Evolutionary conservation across 1,284 basidiomycete species (phyloP).

Genomic region (Entoloma clypeatum): DNA sequence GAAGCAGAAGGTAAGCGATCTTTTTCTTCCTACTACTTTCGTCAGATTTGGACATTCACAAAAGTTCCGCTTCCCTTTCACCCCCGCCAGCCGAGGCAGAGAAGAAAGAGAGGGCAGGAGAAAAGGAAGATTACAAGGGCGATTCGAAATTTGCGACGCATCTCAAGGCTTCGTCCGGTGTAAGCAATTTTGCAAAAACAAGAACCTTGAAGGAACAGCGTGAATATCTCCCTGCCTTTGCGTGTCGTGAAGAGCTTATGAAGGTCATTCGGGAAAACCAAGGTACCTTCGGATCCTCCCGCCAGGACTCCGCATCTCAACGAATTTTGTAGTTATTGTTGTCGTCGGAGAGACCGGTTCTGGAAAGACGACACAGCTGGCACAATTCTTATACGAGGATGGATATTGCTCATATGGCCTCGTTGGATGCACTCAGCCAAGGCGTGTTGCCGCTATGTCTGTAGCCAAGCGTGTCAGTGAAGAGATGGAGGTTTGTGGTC

Average conservation of each 20-base stretch:
- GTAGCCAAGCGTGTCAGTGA: constrained; percentile 99
- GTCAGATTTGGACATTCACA: constrained; percentile 74
- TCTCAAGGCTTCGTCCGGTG: constrained; percentile 74
- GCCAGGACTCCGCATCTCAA: too few relatives aligned
- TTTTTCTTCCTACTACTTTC: constrained; percentile 21
- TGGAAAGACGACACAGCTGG: constrained; percentile 91
- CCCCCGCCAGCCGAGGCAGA: constrained; percentile 59
- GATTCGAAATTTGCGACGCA: constrained; percentile 97
- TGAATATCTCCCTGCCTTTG: constrained; percentile 97
- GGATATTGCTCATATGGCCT: constrained; percentile 88
- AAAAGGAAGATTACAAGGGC: constrained; percentile 79
- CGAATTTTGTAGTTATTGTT: constrained; percentile 66
- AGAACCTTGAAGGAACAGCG: constrained; percentile 92
- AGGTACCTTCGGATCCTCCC: constrained; percentile 58
- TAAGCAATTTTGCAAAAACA: constrained; percentile 78
- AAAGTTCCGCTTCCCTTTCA: constrained; percentile 40
- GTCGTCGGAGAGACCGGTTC: constrained; percentile 97
- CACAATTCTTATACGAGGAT: constrained; percentile 93
- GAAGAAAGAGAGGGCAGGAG: constrained; percentile 52
- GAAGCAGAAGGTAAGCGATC: constrained; percentile 72
- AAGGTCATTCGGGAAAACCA: constrained; percentile 92
- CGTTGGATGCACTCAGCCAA: constrained; percentile 94
- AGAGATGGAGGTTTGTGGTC: constrained; percentile 71
- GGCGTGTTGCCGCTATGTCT: constrained; percentile 98
- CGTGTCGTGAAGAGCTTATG: constrained; percentile 93